Percentiles rank a stretch among this genome's conserved stretches.
Conservation (phyloP, 805 yeast genomes). For the Yarrowia divulgata region DNA sequence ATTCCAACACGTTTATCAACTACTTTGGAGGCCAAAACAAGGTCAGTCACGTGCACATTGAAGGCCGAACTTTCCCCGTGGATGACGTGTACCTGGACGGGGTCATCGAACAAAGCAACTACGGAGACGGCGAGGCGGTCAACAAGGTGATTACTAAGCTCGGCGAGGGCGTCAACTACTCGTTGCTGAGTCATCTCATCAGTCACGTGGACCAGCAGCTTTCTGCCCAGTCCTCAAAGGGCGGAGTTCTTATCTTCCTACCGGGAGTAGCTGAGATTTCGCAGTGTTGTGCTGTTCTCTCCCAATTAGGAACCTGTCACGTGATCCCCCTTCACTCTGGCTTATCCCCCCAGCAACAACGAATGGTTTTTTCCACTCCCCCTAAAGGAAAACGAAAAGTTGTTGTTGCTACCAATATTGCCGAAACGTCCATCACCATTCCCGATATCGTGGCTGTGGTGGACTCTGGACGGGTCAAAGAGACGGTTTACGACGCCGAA, state of each 20-base stretch:
- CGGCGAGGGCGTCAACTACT: conserved; percentile 67
- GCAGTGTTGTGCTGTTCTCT: conserved; percentile 53
- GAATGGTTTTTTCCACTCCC: conserved; percentile 68
- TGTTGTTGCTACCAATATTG: conserved; percentile 90
- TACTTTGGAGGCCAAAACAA: conserved; percentile 60
- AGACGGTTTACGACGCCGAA: conserved; percentile 70
- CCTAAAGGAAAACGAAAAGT: conserved; percentile 69
- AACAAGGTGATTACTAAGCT: conserved; percentile 48
- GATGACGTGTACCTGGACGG: conserved; percentile 75
- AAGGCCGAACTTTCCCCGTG: conserved; percentile 94
- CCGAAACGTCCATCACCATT: conserved; percentile 96
- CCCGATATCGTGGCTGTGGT: conserved; percentile 93
- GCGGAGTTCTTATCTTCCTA: conserved; percentile 82
- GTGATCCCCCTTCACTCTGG: conserved; percentile 87
- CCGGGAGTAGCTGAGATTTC: conserved; percentile 93
- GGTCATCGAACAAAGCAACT: conserved; percentile 54
- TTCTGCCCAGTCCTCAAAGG: conserved; percentile 54
- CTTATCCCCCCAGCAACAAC: conserved; percentile 80
- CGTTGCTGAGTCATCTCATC: conserved; percentile 67
- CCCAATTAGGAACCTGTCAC: conserved; percentile 49
- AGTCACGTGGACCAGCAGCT: conserved; percentile 61
- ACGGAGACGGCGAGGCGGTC: conserved; percentile 44
- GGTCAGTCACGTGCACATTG: conserved; percentile 77
- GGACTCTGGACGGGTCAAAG: conserved; percentile 86
- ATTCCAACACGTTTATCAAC: conserved; percentile 66